Base-by-base conservation (phyloP, 805 yeast genomes). In the Kluyveromyces wickerhamii region DNA sequence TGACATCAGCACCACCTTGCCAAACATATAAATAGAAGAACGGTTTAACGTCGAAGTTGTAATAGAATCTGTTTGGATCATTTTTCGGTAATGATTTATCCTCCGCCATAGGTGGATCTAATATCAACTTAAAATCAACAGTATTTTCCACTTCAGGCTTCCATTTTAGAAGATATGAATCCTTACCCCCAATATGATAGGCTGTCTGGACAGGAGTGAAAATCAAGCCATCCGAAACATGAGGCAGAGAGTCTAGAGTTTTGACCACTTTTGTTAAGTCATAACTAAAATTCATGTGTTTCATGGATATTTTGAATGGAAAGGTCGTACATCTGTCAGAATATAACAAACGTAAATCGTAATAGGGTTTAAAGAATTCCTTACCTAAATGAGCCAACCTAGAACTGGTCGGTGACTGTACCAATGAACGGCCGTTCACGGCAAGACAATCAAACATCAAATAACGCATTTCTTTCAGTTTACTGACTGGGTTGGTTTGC, bases 61-160 rank as follows among this genome's bases (percentile, higher is more conserved):
- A 68, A 51, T 86, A 87, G 38, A 81, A 74, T 38, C 82, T 71
- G 40, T 73, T 77, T 1, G 82, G 78, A 53, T 78, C 80, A 41
- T 75, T 73, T 27, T 74, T 73, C 2, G 54, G 49, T 15, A 51
- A 22, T 4, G 60, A 45, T 14, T 49, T 40, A 28, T 57, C 62
- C 34, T 56, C 60, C 1, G 51, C 61, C 48, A 49, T 38, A 4
- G 59, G 60, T 23, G 56, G 53, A 27, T 65, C 63, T 18, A 63
- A 57, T 19, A 79, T 62, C 40, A 92, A 58, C 52, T 78, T 78
- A 60, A 85, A 92, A 59, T 92, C 99, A 28, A 94, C 74, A 0
- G 96, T 81, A 49, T 92, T 94, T 57, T 89, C 98, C 42, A 84
- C 84, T 9, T 94, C 85, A 2, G 98, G 97, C 52, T 92, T 92